These are phyloP conservation scores for Solanum chmielewskii DNA, from an alignment of 257 asterid species.

Conservation along the genomic window DNA sequence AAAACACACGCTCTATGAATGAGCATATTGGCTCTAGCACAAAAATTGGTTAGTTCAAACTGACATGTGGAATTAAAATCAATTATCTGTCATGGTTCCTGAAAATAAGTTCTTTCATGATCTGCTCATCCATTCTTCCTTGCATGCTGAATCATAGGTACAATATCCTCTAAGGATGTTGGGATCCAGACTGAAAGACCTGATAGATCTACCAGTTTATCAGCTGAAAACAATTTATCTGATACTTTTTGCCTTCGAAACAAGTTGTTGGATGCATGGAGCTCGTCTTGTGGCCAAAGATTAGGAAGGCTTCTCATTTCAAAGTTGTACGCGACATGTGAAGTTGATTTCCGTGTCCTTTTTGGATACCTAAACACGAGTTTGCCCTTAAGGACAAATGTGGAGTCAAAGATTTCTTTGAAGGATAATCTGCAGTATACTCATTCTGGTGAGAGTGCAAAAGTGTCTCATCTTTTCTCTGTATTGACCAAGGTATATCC, in stretches of 20 bases:
- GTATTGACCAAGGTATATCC: constrained; percentile 60
- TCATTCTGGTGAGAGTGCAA: constrained; percentile 38
- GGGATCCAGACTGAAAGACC: constrained; percentile 47
- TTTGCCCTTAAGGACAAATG: constrained; percentile 6
- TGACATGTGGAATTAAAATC: constrained; percentile 2
- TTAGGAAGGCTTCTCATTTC: constrained; percentile 43
- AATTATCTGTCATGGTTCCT: background rate
- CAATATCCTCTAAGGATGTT: constrained; percentile 36
- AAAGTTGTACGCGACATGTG: constrained; percentile 47
- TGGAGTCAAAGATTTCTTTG: constrained; percentile 8
- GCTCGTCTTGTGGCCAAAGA: constrained; percentile 30
- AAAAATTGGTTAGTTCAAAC: constrained; percentile 52
- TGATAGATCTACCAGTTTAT: constrained; percentile 21
- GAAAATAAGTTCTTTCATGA: background rate
- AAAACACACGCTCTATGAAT: constrained; percentile 13
- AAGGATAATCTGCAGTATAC: constrained; percentile 10
- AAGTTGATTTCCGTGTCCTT: constrained; percentile 53
- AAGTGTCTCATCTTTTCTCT: constrained; percentile 52
- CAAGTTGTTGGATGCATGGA: constrained; percentile 63
- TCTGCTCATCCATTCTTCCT: background rate
- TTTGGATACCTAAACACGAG: constrained; percentile 41
- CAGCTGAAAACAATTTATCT: constrained; percentile 1
- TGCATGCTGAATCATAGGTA: constrained; percentile 14
- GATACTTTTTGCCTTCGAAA: constrained; percentile 17
- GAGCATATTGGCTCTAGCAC: constrained; percentile 15